Evolutionary conservation across 2,329 filamentous ascomycete genomes (phyloP).

Genomic region (Dothidotthia symphoricarpi): DNA sequence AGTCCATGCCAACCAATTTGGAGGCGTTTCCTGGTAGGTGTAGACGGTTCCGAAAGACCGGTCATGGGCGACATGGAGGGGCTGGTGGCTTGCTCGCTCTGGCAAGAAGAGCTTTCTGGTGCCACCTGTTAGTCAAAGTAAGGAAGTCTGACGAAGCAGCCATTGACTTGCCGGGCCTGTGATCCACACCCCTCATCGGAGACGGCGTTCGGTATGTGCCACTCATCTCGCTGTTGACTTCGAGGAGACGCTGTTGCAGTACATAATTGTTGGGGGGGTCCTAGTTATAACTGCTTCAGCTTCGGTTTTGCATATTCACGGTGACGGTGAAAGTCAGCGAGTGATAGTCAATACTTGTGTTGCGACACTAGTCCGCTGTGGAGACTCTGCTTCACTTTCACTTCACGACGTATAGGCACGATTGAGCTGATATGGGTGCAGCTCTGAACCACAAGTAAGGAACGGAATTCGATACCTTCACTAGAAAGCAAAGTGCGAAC

Average conservation of each 20-base stretch:
- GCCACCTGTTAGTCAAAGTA: not conserved
- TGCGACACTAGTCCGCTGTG: too few relatives aligned
- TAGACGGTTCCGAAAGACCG: not conserved
- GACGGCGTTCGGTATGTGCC: slow-evolving; percentile 10
- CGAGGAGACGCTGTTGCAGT: too few relatives aligned
- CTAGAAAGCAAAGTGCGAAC: too few relatives aligned
- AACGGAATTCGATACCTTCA: too few relatives aligned
- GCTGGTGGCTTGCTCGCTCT: not conserved
- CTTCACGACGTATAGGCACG: slow-evolving; percentile 5
- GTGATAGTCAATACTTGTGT: too few relatives aligned
- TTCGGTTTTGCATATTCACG: too few relatives aligned
- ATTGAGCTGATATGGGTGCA: too few relatives aligned
- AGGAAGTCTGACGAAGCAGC: not conserved
- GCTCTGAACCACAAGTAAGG: too few relatives aligned
- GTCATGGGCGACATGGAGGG: too few relatives aligned
- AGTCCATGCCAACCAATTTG: slow-evolving; percentile 9
- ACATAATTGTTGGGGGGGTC: too few relatives aligned
- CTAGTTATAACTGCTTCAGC: too few relatives aligned
- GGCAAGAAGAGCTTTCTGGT: slow-evolving; percentile 2
- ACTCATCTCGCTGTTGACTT: slow-evolving; percentile 1
- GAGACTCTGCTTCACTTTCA: slow-evolving; percentile 9
- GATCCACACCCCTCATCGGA: slow-evolving; percentile 1
- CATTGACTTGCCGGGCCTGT: slow-evolving; percentile 4
- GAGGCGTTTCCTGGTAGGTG: slow-evolving; percentile 1
- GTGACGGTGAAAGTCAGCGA: too few relatives aligned